Percentiles rank a stretch among this genome's conserved stretches.
Conservation (phyloP, 148 eudicot species). For the Selenicereus undatus region DNA sequence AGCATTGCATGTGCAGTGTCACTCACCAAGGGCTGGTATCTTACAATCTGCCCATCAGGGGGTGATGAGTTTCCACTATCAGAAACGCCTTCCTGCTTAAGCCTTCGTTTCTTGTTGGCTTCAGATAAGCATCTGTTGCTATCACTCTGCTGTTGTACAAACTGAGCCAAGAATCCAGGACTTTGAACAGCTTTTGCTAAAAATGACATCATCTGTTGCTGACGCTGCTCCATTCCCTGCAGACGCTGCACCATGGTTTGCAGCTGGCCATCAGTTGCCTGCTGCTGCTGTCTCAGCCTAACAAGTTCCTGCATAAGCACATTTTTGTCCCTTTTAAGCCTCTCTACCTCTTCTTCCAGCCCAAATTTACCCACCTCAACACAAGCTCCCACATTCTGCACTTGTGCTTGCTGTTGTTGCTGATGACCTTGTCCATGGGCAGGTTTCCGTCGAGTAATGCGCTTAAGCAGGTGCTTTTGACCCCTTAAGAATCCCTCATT, state of each 20-base stretch:
- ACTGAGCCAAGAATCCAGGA: constrained; percentile 66
- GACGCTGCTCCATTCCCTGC: constrained; percentile 70
- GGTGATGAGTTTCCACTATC: constrained; percentile 25
- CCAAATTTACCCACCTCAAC: constrained; percentile 73
- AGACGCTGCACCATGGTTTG: constrained; percentile 54
- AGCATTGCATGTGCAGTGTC: constrained; percentile 43
- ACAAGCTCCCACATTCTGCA: constrained; percentile 53
- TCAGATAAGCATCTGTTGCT: constrained; percentile 47
- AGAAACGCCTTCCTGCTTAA: constrained; percentile 39
- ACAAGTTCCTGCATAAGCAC: constrained; percentile 73
- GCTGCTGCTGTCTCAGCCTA: constrained; percentile 64
- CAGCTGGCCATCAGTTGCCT: constrained; percentile 55
- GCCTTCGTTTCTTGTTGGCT: constrained; percentile 60
- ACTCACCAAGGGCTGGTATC: constrained; percentile 46
- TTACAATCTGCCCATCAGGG: constrained; percentile 59
- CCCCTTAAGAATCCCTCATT: constrained; percentile 72
- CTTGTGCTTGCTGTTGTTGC: constrained; percentile 36
- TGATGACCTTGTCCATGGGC: constrained; percentile 40
- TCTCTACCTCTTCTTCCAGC: constrained; percentile 68
- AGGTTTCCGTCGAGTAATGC: constrained; percentile 49
- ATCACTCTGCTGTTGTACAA: constrained; percentile 61
- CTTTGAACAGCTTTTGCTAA: constrained; percentile 63
- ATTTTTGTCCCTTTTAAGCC: constrained; percentile 66
- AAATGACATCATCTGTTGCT: constrained; percentile 76
- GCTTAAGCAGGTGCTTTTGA: constrained; percentile 61